These are phyloP conservation scores for Henningerozyma blattae DNA, from an alignment of 805 yeast genomes.

Conservation along the genomic window DNA sequence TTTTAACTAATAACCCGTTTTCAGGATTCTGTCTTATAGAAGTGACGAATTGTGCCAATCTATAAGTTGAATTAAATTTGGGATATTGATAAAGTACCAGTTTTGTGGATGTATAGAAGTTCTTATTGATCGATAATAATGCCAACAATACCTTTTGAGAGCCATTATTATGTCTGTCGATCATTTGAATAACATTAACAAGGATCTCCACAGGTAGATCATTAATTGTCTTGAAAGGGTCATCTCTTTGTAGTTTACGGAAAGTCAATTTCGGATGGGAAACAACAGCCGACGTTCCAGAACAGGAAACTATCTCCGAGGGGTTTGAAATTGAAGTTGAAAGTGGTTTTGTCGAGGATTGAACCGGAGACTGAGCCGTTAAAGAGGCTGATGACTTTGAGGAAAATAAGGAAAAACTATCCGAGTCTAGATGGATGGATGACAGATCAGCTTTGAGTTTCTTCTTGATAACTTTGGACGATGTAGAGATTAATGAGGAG, in stretches of 20 bases:
- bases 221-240: constrained; percentile 7
- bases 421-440: too few relatives aligned
- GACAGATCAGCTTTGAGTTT: too few relatives aligned
- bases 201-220: constrained; percentile 26
- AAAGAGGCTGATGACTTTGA: too few relatives aligned
- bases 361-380: too few relatives aligned
- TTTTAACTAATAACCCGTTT: constrained; percentile 44
- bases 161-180: constrained; percentile 7
- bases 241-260: not conserved
- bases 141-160: constrained; percentile 29
- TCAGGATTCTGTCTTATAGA: constrained; percentile 43
- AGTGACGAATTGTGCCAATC: constrained; percentile 72
- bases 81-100: constrained; percentile 44
- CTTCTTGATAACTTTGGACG: too few relatives aligned
- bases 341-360: too few relatives aligned
- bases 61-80: constrained; percentile 53
- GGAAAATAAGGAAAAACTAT: too few relatives aligned
- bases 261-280: not conserved
- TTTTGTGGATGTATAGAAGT: constrained; percentile 40
- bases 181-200: constrained; percentile 12
- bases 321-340: too few relatives aligned
- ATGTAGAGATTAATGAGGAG: too few relatives aligned
- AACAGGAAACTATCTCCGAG: too few relatives aligned
- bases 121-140: constrained; percentile 39
- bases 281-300: too few relatives aligned